Percentiles rank a stretch among this genome's conserved stretches.
These are phyloP conservation scores for Wickerhamiella dianesei DNA, from an alignment of 805 yeast genomes.

Conservation along the genomic window DNA sequence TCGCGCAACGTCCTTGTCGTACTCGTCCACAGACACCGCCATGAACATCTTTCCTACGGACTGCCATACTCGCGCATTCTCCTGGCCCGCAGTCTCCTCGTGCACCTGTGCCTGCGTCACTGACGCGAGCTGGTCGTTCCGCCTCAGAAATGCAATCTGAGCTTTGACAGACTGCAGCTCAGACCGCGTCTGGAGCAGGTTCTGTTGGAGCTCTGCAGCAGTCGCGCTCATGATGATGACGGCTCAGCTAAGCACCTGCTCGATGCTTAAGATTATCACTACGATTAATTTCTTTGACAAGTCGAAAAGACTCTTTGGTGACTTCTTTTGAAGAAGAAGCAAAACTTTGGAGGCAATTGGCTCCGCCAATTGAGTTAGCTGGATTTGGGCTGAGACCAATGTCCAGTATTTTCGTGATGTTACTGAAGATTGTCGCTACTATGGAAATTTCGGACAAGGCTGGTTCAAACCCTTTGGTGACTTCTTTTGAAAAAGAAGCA, in stretches of 20 bases:
- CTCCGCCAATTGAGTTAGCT: too few species aligned
- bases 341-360: too few species aligned
- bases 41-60: conserved; percentile 62
- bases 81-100: conserved; percentile 22
- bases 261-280: too few species aligned
- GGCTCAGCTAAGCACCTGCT: neutral
- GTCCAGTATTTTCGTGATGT: too few species aligned
- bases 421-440: too few species aligned
- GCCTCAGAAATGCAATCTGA: conserved; percentile 37
- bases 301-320: too few species aligned
- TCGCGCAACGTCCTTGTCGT: conserved; percentile 34
- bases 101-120: conserved; percentile 45
- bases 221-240: neutral
- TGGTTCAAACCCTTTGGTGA: too few species aligned
- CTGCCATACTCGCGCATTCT: conserved; percentile 53
- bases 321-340: too few species aligned
- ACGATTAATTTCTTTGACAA: too few species aligned
- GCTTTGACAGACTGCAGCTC: conserved; percentile 44
- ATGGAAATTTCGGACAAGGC: too few species aligned
- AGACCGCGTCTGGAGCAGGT: conserved; percentile 43
- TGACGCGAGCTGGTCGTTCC: conserved; percentile 40
- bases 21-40: conserved; percentile 32
- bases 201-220: conserved; percentile 46
- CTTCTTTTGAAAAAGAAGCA: too few species aligned
- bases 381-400: too few species aligned